These are phyloP conservation scores for Aspergillus ibericus DNA, from an alignment of 2,329 filamentous ascomycete genomes.

Conservation along the genomic window DNA sequence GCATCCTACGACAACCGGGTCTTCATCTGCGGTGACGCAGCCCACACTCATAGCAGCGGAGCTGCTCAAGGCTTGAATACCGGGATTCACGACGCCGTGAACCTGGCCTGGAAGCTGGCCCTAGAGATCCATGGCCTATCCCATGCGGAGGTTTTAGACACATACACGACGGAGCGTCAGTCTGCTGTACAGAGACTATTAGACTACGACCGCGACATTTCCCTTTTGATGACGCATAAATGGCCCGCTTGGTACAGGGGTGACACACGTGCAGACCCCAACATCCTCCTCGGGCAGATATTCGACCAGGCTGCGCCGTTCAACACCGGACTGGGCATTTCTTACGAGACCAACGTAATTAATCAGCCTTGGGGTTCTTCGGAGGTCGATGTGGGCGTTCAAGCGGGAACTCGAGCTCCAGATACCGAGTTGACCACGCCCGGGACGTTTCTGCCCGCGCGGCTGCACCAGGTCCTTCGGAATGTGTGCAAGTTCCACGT, in stretches of 20 bases:
- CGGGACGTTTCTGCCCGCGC: conserved; percentile 1
- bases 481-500: conserved; percentile 3
- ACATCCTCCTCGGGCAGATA: conserved; percentile 8
- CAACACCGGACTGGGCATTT: conserved; percentile 10
- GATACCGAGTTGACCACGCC: conserved; percentile 1
- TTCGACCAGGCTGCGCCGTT: conserved; percentile 7
- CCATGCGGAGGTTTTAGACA: background rate
- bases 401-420: conserved; percentile 7
- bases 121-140: background rate
- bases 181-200: conserved; percentile 5
- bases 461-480: conserved; percentile 3
- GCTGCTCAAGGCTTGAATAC: conserved; percentile 13
- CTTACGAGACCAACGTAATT: conserved; percentile 3
- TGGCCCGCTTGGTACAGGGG: conserved; percentile 11
- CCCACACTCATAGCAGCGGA: conserved; percentile 8
- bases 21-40: conserved; percentile 8
- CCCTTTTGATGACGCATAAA: conserved; percentile 5
- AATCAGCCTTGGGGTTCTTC: background rate
- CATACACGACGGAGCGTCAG: conserved; percentile 3
- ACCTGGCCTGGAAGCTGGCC: conserved; percentile 11
- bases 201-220: conserved; percentile 7
- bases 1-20: background rate
- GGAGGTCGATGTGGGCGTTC: background rate
- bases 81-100: conserved; percentile 11
- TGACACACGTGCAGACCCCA: conserved; percentile 5